Base-by-base conservation (phyloP, 352 stramenopile genomes). In the Phytophthora melonis region DNA sequence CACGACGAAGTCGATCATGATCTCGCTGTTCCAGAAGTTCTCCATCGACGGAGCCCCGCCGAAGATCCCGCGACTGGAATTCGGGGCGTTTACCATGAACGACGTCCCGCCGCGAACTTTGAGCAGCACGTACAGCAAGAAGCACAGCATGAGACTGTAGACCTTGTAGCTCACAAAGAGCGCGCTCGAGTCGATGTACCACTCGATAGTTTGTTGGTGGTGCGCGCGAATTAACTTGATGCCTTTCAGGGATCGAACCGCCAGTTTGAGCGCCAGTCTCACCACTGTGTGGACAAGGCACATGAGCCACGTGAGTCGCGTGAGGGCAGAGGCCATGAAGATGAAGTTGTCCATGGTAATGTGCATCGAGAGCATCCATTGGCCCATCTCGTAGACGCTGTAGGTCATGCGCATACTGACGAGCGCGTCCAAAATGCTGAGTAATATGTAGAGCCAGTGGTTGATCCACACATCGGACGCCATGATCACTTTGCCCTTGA, bases 401-500 rank as follows among this genome's bases (percentile, higher is more conserved):
- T 90, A 91, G 9, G 71, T 88, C 60, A 83, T 73, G 0, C 83
- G 78, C 0, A 90, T 14, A 57, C 79, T 88, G 1, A 76, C 58
- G 8, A 90, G 59, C 6, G 81, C 66, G 11, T 92, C 83, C 36
- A 90, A 52, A 16, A 90, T 84, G 59, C 85, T 91, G 1, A 91
- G 47, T 3, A 75, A 39, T 7, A 90, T 89, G 67, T 91, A 92
- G 1, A 91, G 68, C 85, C 85, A 92, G 55, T 92, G 83, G 62
- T 90, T 92, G 61, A 91, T 87, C 85, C 85, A 91, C 2, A 88
- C 64, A 25, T 90, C 81, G 1, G 84, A 90, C 0, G 79, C 85
- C 69, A 89, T 84, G 23, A 92, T 64, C 13, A 83, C 27, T 47
- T 69, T 77, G 27, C 81, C 84, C 27, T 88, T 87, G 70, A 90